Base-by-base conservation (phyloP, 1,139 yeast species). In the Kurtzmaniella quercitrusa region DNA sequence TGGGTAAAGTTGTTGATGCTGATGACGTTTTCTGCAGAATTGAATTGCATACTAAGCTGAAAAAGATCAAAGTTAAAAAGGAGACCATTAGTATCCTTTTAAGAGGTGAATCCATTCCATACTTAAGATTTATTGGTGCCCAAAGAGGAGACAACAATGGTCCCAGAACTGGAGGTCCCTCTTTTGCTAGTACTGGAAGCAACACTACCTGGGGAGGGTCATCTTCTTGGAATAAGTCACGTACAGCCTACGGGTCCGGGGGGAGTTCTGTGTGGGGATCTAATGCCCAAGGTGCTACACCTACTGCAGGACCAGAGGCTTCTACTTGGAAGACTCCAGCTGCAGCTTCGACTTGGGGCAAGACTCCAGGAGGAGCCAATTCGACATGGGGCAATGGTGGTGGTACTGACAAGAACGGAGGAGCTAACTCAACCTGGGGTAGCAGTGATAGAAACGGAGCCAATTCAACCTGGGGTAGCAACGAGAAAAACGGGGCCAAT, bases 1-100 rank as follows among this genome's bases (percentile, higher is more conserved):
- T 85, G 71, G 99, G 98, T 59, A 86, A 88, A 53, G 90, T 94
- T 37, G 86, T 87, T 50, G 98, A 93, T 59, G 88, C 96, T 12
- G 94, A 90, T 54, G 98, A 95, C 49, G 85, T 84, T 17, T 79
- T 77, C 55, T 98, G 98, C 2, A 79, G 98, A 49, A 86, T 93
- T 40, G 99, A 93, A 65, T 76, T 93, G 51, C 98, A 93, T 63
- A 87, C 97, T 34, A 91, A 90, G 57, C 84, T 85, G 57, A 94
- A 93, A 62, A 87, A 85, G 48, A 82, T 91, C 50, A 89, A 93
- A 50, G 90, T 93, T 34, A 84, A 81, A 54, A 91, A 91, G 59
- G 77, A 79, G 34, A 86, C 82, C 59, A 75, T 93, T 55, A 77
- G 85, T 52, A 88, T 90, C 49, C 76, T 82, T 54, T 75, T 80